These are phyloP conservation scores for Cladosporium oxysporum DNA, from an alignment of 2,329 filamentous ascomycete genomes.

Conservation along the genomic window DNA sequence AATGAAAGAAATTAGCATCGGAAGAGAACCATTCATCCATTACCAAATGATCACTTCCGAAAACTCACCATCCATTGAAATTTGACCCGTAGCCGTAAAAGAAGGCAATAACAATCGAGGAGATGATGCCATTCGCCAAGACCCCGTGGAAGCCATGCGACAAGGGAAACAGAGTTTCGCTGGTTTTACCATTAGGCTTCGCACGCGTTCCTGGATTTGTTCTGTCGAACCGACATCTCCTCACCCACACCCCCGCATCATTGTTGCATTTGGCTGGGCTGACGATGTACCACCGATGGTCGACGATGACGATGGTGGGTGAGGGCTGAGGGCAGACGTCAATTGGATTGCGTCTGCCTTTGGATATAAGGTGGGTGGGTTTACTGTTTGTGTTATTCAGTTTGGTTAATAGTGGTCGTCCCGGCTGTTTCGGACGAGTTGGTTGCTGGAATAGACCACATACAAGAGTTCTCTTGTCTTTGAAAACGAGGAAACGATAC, in stretches of 20 bases:
- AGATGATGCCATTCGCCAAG: neutral
- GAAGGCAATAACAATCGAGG: too few relatives aligned
- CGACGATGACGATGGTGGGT: neutral
- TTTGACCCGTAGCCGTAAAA: too few relatives aligned
- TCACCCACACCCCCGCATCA: constrained; percentile 4
- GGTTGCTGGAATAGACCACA: neutral
- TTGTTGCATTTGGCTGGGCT: neutral
- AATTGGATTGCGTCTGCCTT: neutral
- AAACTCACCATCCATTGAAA: too few relatives aligned
- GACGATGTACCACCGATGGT: constrained; percentile 1
- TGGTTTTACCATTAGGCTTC: neutral
- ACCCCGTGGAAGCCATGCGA: neutral
- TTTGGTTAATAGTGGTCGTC: neutral
- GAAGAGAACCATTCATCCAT: too few relatives aligned
- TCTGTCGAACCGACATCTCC: neutral
- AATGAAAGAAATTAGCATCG: neutral
- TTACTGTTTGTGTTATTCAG: neutral
- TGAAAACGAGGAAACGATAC: neutral
- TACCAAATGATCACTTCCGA: too few relatives aligned
- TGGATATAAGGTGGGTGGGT: neutral
- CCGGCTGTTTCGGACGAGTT: neutral
- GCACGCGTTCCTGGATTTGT: neutral
- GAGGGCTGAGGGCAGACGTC: neutral
- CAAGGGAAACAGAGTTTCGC: neutral
- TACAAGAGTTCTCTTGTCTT: neutral